Base-by-base conservation (phyloP, 73 alveolate genomes). In the Tetrahymena thermophila region DNA sequence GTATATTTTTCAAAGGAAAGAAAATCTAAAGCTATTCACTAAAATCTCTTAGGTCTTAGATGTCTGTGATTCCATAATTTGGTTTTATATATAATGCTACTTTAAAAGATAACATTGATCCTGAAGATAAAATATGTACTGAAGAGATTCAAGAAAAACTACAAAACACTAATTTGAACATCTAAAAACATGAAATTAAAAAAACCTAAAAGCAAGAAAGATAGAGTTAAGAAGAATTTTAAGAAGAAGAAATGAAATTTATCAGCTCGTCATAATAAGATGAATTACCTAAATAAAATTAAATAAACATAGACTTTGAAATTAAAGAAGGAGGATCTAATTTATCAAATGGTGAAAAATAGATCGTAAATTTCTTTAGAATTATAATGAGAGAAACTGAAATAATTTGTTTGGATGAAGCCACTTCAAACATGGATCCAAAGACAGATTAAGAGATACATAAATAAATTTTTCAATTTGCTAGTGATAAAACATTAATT, bases 371-470 rank as follows among this genome's bases (percentile, higher is more conserved):
- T 56, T 97, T 98, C 56, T 96, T 98, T 4, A 98, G 99, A 93
- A 99, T 98, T 15, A 94, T 97, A 38, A 85, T 96, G 58, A 95
- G 96, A 42, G 44, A 96, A 38, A 85, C 93, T 84, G 98, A 99
- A 96, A 98, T 99, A 23, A 98, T 98, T 84, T 96, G 99, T 31
- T 96, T 99, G 97, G 99, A 99, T 98, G 99, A 99, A 98, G 99
- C 99, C 1, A 99, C 99, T 31, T 99, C 99, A 15, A 98, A 98
- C 43, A 98, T 99, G 94, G 99, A 99, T 96, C 97, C 97, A 84
- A 96, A 98, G 85, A 98, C 99, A 28, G 99, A 99, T 94, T 97
- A 97, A 85, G 94, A 96, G 23, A 98, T 98, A 44, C 98, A 98
- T 95, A 95, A 95, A 83, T 96, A 98, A 71, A 98, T 99, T 42